Conservation (phyloP, 345 rosid species). For the Hevea brasiliensis region DNA sequence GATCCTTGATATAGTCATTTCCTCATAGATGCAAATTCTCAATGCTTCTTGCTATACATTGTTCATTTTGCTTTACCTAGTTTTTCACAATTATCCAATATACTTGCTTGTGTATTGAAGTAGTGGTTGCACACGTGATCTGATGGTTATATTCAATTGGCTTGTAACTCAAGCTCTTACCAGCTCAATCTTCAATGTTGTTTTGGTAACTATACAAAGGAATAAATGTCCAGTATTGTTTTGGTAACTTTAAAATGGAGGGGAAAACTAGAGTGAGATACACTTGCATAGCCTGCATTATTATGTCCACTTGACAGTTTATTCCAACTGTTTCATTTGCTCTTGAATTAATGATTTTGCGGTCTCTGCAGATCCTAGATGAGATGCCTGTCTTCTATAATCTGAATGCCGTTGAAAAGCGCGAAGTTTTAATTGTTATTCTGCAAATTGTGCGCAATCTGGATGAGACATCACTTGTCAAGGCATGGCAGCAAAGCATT, state of each 20-base stretch:
- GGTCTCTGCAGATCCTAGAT: constrained; percentile 79
- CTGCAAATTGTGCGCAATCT: constrained; percentile 93
- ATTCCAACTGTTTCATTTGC: background rate
- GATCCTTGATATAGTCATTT: too few species aligned
- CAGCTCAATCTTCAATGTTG: background rate
- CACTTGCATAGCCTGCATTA: background rate
- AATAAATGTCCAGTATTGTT: too few species aligned
- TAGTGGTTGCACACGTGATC: background rate
- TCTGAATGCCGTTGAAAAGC: constrained; percentile 90
- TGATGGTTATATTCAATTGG: background rate
- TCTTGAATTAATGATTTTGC: constrained; percentile 22
- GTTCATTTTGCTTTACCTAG: background rate
- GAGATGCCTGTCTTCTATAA: constrained; percentile 99
- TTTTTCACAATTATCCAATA: too few species aligned
- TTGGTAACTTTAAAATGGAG: background rate
- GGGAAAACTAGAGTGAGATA: background rate
- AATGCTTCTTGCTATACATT: too few species aligned
- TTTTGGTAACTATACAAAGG: background rate
- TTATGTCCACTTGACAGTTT: background rate
- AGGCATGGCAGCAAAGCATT: constrained; percentile 99
- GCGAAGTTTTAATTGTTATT: constrained; percentile 87
- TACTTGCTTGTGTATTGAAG: background rate
- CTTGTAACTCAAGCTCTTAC: too few species aligned
- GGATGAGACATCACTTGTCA: constrained; percentile 85
- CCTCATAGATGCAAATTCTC: too few species aligned